phyloP scores from a whole-genome alignment of 2,329 filamentous ascomycete genomes.

The Aspergillus piperis region DNA sequence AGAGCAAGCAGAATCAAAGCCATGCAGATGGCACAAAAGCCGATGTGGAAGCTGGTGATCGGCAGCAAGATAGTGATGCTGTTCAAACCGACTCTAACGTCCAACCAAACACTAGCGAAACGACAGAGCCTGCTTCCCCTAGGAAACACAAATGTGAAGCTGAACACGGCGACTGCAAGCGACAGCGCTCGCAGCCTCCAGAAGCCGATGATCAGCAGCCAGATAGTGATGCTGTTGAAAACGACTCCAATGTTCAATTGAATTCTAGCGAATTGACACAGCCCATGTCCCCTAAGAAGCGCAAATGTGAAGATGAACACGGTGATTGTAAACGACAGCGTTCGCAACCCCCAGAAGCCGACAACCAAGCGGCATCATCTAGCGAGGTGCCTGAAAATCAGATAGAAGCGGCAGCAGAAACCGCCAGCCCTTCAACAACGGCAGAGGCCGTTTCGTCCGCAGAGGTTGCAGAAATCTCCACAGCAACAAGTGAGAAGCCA shows the following conservation, averaged over 20 bases:
- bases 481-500: not conserved
- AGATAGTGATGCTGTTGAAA: not conserved
- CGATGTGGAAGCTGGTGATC: not conserved
- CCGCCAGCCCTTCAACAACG: not conserved
- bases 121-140: slow-evolving; percentile 2
- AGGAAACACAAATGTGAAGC: slow-evolving; percentile 21
- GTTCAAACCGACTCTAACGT: not conserved
- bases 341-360: slow-evolving; percentile 1
- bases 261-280: not conserved
- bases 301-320: slow-evolving; percentile 15
- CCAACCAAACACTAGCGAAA: not conserved
- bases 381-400: not conserved
- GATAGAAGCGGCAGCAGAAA: slow-evolving; percentile 4
- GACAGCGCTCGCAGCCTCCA: not conserved
- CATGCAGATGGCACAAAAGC: slow-evolving; percentile 1
- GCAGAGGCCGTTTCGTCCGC: not conserved
- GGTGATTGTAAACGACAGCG: not conserved
- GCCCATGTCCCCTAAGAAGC: slow-evolving; percentile 15
- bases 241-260: not conserved
- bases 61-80: not conserved
- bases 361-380: slow-evolving; percentile 3
- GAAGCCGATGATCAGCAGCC: not conserved
- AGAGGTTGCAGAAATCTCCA: not conserved
- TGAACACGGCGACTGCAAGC: not conserved
- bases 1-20: not conserved